A percentile compares a stretch with the other conserved stretches of the same genome.
Conservation (phyloP, 495 filamentous ascomycete species). For the Cercophora sp. region DNA sequence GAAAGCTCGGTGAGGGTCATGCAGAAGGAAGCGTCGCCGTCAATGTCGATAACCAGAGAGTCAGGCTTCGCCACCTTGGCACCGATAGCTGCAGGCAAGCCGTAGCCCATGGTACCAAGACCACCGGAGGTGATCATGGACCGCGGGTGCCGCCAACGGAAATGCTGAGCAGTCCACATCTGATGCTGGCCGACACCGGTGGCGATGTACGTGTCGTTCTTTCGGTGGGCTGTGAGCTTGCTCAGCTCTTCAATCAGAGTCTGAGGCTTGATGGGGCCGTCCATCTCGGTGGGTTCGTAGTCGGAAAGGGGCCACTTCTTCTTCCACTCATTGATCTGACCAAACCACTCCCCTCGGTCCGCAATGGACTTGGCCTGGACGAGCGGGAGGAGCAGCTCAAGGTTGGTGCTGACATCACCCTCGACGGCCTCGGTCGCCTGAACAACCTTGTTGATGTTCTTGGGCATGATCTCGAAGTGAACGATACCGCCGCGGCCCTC, state of each 20-base stretch:
- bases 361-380: slow-evolving; percentile 52
- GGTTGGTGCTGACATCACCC: slow-evolving; percentile 66
- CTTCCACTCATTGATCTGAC: slow-evolving; percentile 87
- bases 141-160: slow-evolving; percentile 80
- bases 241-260: slow-evolving; percentile 77
- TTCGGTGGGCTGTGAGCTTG: slow-evolving; percentile 65
- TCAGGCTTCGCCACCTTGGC: slow-evolving; percentile 88
- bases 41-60: slow-evolving; percentile 84
- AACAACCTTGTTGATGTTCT: slow-evolving; percentile 85
- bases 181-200: slow-evolving; percentile 95
- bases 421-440: slow-evolving; percentile 79
- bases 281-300: slow-evolving; percentile 66
- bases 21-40: slow-evolving; percentile 93
- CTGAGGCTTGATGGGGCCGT: slow-evolving; percentile 84
- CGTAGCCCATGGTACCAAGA: slow-evolving; percentile 93
- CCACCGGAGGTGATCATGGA: slow-evolving; percentile 90
- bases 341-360: slow-evolving; percentile 79
- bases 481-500: slow-evolving; percentile 74
- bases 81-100: slow-evolving; percentile 87
- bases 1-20: slow-evolving; percentile 92
- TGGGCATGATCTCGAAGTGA: slow-evolving; percentile 79
- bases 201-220: slow-evolving; percentile 76
- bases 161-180: slow-evolving; percentile 97
- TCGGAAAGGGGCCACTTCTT: slow-evolving; percentile 68
- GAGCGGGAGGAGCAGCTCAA: slow-evolving; percentile 67